Percentiles rank a stretch among this genome's conserved stretches.
phyloP scores from a whole-genome alignment of 495 filamentous ascomycete genomes.

The Barbatosphaeria neglecta region DNA sequence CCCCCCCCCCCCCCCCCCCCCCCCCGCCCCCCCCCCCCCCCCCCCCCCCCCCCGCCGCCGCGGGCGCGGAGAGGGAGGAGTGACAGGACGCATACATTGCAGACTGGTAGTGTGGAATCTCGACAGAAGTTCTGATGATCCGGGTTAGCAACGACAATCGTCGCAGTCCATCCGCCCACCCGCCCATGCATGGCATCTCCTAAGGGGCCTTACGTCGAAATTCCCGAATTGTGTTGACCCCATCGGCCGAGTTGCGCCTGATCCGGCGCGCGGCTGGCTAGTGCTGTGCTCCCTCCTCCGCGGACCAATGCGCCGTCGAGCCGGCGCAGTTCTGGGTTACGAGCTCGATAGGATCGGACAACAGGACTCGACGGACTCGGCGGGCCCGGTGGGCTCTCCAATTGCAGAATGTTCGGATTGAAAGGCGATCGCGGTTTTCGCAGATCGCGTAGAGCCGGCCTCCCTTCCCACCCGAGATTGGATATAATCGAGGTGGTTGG shows the following conservation, averaged over 20 bases:
- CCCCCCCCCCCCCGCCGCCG: too few relatives aligned
- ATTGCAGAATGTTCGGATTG: too few relatives aligned
- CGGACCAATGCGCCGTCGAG: neutral
- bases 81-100: slow-evolving; percentile 71
- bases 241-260: slow-evolving; percentile 29
- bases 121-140: slow-evolving; percentile 74
- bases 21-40: too few relatives aligned
- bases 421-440: too few relatives aligned
- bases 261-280: slow-evolving; percentile 4
- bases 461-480: too few relatives aligned
- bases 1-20: too few relatives aligned
- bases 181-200: neutral
- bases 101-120: slow-evolving; percentile 88
- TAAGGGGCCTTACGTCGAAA: slow-evolving; percentile 58
- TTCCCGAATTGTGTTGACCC: slow-evolving; percentile 73
- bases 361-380: neutral
- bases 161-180: too few relatives aligned
- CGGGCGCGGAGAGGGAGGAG: too few relatives aligned
- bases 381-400: too few relatives aligned
- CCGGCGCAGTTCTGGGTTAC: neutral
- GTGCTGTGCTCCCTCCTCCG: neutral
- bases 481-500: too few relatives aligned
- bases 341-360: neutral
- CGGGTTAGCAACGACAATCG: slow-evolving; percentile 11
- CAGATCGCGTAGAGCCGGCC: too few relatives aligned